Evolutionary conservation across 139 green algal species (phyloP).

Genomic region (Volvox africanus): DNA sequence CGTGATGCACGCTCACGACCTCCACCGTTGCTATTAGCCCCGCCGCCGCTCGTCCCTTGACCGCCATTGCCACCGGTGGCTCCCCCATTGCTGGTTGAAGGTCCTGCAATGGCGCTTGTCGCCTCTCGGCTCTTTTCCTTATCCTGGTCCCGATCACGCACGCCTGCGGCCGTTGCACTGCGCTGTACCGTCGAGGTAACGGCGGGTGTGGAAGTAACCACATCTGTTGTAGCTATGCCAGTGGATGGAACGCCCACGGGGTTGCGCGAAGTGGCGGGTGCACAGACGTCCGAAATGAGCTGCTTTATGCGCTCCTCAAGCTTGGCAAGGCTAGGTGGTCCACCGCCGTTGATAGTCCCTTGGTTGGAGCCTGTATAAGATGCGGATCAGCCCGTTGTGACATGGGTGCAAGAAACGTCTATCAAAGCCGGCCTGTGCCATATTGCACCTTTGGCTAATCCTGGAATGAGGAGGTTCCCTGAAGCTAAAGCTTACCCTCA

Average conservation of each 20-base stretch:
- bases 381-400: neutral
- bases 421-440: no score
- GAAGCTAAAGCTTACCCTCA: no score
- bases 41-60: neutral
- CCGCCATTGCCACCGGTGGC: no score
- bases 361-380: neutral
- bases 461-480: neutral
- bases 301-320: slow-evolving; percentile 39
- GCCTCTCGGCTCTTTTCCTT: neutral
- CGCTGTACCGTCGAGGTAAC: neutral
- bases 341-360: neutral
- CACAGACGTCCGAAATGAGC: slow-evolving; percentile 29
- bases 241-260: neutral
- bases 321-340: neutral
- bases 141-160: slow-evolving; percentile 36
- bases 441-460: no score
- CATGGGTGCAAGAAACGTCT: neutral
- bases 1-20: neutral
- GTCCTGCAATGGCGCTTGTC: neutral
- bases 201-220: neutral
- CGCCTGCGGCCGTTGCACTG: neutral
- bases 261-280: neutral
- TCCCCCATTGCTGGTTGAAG: neutral
- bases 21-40: neutral
- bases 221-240: neutral